These are phyloP conservation scores for Sclerotinia trifoliorum DNA, from an alignment of 2,329 filamentous ascomycete species.

Conservation along the genomic window DNA sequence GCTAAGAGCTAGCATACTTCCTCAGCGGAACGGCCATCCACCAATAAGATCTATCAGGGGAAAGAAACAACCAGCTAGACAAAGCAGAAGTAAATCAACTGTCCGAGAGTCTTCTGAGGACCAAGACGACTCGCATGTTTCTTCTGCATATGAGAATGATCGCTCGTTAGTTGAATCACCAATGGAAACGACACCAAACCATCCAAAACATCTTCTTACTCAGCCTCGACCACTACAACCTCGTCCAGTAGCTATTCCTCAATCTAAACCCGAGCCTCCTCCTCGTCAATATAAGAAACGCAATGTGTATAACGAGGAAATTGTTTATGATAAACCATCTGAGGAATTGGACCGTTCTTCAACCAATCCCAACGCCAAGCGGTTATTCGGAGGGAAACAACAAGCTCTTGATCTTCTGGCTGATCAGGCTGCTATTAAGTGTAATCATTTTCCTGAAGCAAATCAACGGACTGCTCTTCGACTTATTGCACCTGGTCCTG, in stretches of 20 bases:
- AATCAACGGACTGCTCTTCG: not conserved
- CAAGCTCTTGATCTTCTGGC: conserved; percentile 6
- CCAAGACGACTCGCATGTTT: not conserved
- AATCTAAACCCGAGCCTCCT: not conserved
- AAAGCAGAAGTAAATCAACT: too few relatives aligned
- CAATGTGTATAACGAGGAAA: not conserved
- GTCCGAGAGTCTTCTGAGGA: not conserved
- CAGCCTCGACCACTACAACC: conserved; percentile 8
- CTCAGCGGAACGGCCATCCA: not conserved
- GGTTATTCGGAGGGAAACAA: not conserved
- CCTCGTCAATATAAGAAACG: not conserved
- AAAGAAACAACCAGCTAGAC: not conserved
- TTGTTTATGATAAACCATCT: not conserved
- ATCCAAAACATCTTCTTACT: not conserved
- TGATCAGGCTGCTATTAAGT: not conserved
- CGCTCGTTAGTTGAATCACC: not conserved
- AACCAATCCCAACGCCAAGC: not conserved
- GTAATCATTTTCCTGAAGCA: not conserved
- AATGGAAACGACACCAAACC: not conserved
- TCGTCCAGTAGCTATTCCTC: not conserved
- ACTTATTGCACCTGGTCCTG: not conserved
- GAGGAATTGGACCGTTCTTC: not conserved
- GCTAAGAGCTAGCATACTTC: not conserved
- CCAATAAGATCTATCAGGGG: not conserved
- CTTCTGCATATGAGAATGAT: not conserved